Evolutionary conservation across 495 filamentous ascomycete genomes (phyloP), one percentile per base, ranked within the genome.

Genomic region (Venustampulla echinocandica): DNA sequence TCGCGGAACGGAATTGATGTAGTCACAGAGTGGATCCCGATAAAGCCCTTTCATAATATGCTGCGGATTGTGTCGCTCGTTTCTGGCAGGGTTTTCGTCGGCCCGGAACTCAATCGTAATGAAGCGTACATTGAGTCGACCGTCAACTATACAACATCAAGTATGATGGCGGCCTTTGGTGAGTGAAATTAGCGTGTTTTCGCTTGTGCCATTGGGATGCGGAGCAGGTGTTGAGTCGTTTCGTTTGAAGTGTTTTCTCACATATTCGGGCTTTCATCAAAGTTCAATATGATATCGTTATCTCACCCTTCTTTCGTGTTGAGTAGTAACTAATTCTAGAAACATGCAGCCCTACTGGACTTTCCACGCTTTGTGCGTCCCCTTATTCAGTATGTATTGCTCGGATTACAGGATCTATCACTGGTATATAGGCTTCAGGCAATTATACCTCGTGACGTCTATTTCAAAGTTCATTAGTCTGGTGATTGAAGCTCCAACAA

Each of bases 1-100:
- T 6, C 27, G 27, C 27, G 27, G 27, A 30, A 30, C 27, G 27
- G 27, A 30, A 30, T 30, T 30, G 27, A 30, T 13, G 13, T 30
- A 7, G 27, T 30, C 27, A 30, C 27, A 35, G 33, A 35, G n/a
- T 73, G 66, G 67, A 70, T 58, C 1, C 32, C 60, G 1, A 37
- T 72, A 17, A 52, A 52, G 20, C 59, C 69, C 35, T 64, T 70
- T 50, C 36, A 47, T 3, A 60, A 53, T 3, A 25, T 73, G 1
- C 56, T 69, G 1, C 64, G 64, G 13, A 69, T 79, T 10, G 68
- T 84, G 2, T 73, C 74, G 34, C 70, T 66, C 7, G 46, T 79
- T n/a, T 77, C 78, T 0, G 71, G 75, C n/a, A 59, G 75, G 10
- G 59, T 74, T 10, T 81, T 82, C 43, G 60, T 81, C 41, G 79